Evolutionary conservation across 139 green algal species (phyloP), one percentile per base, ranked within the genome.

Genomic region (Picochlorum sp.): DNA sequence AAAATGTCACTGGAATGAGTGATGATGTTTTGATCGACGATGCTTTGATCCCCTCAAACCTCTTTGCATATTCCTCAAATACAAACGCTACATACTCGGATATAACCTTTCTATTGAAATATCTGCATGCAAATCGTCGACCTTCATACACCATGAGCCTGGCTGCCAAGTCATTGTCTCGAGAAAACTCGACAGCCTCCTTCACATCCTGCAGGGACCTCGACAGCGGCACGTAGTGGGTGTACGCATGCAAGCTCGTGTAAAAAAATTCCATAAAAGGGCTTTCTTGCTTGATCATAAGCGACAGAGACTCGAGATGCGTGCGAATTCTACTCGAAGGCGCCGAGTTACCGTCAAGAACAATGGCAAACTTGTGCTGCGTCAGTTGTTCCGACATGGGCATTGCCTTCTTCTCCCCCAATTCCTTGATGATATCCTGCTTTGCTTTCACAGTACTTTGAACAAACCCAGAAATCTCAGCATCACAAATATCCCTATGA

Each of bases 221-320:
- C 16, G 47, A 54, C n/a, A 54, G 11, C 15, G 47, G 47, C n/a
- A 54, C 47, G 11, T 54, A 54, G 15, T 54, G 47, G 0, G n/a
- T 21, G 15, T 54, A 54, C 15, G 47, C 18, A 8, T 54, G 47
- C 47, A 54, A 21, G n/a, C 18, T 26, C 10, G 8, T 26, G 11
- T 54, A 54, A 21, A 54, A 54, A 13, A 54, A 54, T 54, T 54
- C 47, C 47, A 54, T 24, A 54, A 54, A 54, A 20, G 47, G 47
- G 1, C 47, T 54, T 54, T 20, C 16, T 21, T 54, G 47, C 15
- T 54, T 54, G 18, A 54, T 26, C n/a, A 54, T 54, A 54, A 54
- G 47, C 1, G 47, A 54, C 16, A 21, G 15, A 20, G 18, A 21
- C 47, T 54, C 47, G 16, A 54, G 47, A 21, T 54, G 47, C 24